A percentile compares a stretch with the other conserved stretches of the same genome.
Evolutionary conservation across 2,329 filamentous ascomycete species (phyloP).

Genomic region (Colletotrichum orchidophilum): DNA sequence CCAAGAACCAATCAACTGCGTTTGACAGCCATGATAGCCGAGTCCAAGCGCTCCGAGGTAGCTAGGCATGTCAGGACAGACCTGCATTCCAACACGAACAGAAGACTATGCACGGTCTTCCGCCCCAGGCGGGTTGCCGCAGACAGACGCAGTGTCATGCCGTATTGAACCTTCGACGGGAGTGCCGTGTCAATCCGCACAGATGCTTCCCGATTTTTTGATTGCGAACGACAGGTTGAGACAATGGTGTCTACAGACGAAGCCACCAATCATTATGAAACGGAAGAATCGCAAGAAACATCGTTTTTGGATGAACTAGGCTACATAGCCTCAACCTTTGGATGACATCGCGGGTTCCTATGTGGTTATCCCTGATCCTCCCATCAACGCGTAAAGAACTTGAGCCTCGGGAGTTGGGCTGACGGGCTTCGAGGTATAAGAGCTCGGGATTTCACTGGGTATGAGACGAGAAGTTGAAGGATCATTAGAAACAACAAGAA

Average conservation of each 20-base stretch:
- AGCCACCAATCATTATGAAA: constrained; percentile 32
- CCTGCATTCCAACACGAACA: neutral
- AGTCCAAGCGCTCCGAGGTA: constrained; percentile 3
- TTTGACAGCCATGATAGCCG: neutral
- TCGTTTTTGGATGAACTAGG: constrained; percentile 19
- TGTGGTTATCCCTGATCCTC: neutral
- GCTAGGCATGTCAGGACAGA: neutral
- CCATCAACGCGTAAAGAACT: neutral
- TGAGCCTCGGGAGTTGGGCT: neutral
- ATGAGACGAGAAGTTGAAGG: neutral
- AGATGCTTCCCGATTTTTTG: neutral
- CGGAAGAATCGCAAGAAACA: constrained; percentile 21
- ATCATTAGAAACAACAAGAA: neutral
- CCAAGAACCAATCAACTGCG: constrained; percentile 5
- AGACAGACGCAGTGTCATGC: neutral
- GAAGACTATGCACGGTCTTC: constrained; percentile 10
- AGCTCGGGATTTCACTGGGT: neutral
- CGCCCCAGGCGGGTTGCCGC: constrained; percentile 8
- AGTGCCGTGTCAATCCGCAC: constrained; percentile 2
- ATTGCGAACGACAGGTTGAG: constrained; percentile 9
- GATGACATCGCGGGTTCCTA: constrained; percentile 1
- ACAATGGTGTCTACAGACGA: constrained; percentile 9
- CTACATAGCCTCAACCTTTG: neutral
- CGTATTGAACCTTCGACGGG: neutral
- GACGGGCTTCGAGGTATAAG: constrained; percentile 9